These are phyloP conservation scores for Irpex sp. DNA, from an alignment of 1,284 basidiomycete species.

Conservation along the genomic window DNA sequence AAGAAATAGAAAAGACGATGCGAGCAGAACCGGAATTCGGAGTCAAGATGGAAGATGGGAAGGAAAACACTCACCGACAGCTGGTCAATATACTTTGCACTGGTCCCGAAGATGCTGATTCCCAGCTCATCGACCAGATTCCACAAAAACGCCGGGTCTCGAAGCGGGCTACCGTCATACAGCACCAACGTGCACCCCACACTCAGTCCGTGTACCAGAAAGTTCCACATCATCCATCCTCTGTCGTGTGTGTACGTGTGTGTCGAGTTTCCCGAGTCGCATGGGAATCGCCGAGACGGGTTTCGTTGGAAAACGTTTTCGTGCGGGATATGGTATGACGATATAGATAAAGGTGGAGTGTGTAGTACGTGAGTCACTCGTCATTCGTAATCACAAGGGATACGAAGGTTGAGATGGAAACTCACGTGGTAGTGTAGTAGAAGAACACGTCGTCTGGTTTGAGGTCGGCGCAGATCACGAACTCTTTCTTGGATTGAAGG, in stretches of 20 bases:
- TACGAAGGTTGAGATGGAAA: background rate
- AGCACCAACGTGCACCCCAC: conserved; percentile 74
- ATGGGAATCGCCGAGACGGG: background rate
- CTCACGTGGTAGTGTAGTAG: conserved; percentile 85
- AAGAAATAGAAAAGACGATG: background rate
- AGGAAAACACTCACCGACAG: conserved; percentile 51
- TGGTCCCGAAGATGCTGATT: conserved; percentile 82
- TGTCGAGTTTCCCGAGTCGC: background rate
- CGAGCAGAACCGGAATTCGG: background rate
- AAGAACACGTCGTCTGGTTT: conserved; percentile 75
- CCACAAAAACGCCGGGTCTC: conserved; percentile 72
- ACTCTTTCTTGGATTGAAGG: conserved; percentile 79
- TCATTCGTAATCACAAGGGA: conserved; percentile 14
- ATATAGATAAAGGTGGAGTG: too few relatives aligned
- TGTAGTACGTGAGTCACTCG: background rate
- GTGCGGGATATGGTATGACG: too few relatives aligned
- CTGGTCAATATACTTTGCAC: conserved; percentile 79
- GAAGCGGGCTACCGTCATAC: conserved; percentile 84
- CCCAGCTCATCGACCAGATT: conserved; percentile 67
- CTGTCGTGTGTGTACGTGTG: conserved; percentile 31
- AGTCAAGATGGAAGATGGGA: background rate
- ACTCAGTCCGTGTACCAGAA: conserved; percentile 68
- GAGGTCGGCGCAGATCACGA: conserved; percentile 75
- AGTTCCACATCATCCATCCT: conserved; percentile 90
- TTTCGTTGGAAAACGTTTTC: background rate